phyloP scores from a whole-genome alignment of 2,329 filamentous ascomycete genomes.

The Sarocladium strictum region DNA sequence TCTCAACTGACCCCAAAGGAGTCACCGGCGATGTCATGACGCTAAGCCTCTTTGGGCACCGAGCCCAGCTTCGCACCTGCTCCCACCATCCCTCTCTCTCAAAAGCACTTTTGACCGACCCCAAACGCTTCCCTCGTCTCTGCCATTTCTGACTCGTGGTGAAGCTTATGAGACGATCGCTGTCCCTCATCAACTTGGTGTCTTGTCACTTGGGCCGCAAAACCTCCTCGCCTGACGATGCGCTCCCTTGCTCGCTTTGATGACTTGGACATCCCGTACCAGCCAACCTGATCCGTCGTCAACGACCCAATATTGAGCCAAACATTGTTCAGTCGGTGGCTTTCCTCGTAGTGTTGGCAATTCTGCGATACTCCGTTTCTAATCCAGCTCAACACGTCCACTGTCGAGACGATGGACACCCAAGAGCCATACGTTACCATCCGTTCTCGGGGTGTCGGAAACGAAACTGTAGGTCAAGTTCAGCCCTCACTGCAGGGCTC shows the following conservation, averaged over 20 bases:
- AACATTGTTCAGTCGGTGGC: neutral
- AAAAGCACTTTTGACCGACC: neutral
- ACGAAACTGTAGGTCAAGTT: neutral
- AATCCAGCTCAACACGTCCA: neutral
- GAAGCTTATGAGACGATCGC: neutral
- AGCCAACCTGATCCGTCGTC: neutral
- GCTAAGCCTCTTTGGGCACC: conserved; percentile 30
- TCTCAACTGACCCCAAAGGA: conserved; percentile 4
- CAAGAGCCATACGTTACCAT: conserved; percentile 47
- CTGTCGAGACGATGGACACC: conserved; percentile 33
- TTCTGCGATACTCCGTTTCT: neutral
- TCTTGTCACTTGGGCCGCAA: neutral
- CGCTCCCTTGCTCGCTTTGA: neutral
- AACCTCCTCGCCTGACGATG: neutral
- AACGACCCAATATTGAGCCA: neutral
- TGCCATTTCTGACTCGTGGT: neutral
- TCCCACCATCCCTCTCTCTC: neutral
- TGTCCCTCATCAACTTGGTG: neutral
- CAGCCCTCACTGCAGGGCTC: neutral
- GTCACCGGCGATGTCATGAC: conserved; percentile 10
- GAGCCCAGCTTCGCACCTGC: conserved; percentile 15
- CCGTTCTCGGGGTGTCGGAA: conserved; percentile 39
- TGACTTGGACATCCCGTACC: neutral
- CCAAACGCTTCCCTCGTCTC: neutral
- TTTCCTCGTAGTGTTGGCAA: too few species aligned